Base-by-base conservation (phyloP, 1,139 yeast genomes). In the Geotrichum citri-aurantii region DNA sequence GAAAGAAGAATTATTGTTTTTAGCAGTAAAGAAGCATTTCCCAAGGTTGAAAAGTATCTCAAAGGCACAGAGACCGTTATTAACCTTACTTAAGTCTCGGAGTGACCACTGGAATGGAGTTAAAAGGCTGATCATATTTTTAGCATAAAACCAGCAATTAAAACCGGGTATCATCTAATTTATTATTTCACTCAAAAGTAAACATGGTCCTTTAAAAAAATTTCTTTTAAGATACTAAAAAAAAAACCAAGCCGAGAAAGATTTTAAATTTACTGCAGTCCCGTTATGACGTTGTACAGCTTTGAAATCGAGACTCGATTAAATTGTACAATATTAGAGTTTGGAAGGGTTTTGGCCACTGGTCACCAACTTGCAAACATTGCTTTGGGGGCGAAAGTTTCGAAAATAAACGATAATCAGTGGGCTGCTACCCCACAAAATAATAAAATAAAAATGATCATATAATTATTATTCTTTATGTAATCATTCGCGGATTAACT, bases 1-100 rank as follows among this genome's bases (percentile, higher is more conserved):
- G 81, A 83, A 17, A 83, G 87, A 65, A 77, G 82, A 57, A 86
- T 88, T 61, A 75, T 91, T 31, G 97, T 92, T 17, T 73, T 92
- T 59, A 86, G 95, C 65, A 88, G 86, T 69, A 53, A 44, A 46
- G 55, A 53, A 27, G 54, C 59, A 14, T 57, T 57, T 26, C 59
- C 59, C n/a, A 52, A 37, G 24, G 42, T 47, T 21, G 62, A 59
- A 57, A 59, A 69, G 26, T 63, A 71, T 46, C 7, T 21, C 8
- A 21, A 37, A 37, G 44, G 7, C 14, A n/a, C 44, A 2, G 23
- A n/a, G 19, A 7, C 14, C 14, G 17, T 37, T n/a, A 14, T 37
- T 4, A 37, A 37, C 8, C 6, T 37, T n/a, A 17, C 6, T 3
- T 37, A 19, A 37, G n/a, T 17, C 29, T 26, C 29, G 7, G 7